Evolutionary conservation across 78 protist genomes (phyloP).

Genomic region (Blattamonas nauphoetae): DNA sequence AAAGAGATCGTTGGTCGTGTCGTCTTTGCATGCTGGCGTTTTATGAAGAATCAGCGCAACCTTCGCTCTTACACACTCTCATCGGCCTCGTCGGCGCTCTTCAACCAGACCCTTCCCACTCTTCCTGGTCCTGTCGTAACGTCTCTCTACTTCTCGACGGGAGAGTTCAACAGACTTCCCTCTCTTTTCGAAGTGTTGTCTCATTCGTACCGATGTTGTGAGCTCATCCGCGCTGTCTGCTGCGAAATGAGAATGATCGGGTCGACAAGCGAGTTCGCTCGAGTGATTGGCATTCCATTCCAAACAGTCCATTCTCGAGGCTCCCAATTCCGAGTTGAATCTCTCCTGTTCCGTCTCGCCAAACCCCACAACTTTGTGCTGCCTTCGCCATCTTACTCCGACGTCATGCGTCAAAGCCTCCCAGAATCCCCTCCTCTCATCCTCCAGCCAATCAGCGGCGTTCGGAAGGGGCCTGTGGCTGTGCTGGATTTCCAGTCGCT

Average conservation of each 20-base stretch:
- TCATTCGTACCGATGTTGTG: background rate
- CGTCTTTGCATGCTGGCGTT: background rate
- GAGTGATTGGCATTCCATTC: conserved; percentile 12
- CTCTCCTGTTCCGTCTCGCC: background rate
- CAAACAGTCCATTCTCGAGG: conserved; percentile 5
- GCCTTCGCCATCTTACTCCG: background rate
- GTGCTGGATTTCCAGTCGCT: conserved; percentile 41
- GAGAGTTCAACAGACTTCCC: background rate
- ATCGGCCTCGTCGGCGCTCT: background rate
- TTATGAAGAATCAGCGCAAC: background rate
- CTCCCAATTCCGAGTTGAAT: conserved; percentile 30
- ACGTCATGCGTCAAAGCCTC: background rate
- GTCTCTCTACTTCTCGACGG: no score
- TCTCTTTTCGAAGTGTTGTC: background rate
- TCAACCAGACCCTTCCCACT: background rate
- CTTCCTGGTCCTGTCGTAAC: background rate
- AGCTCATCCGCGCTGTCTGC: background rate
- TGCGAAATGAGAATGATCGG: background rate
- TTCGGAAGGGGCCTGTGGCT: conserved; percentile 15
- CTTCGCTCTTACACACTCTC: background rate
- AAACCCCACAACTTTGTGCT: background rate
- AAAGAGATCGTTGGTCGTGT: background rate
- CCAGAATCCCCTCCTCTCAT: conserved; percentile 18
- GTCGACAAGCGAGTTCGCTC: background rate
- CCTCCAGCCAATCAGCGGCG: conserved; percentile 25